A percentile compares a stretch with the other conserved stretches of the same genome.
Evolutionary conservation across 2,329 filamentous ascomycete species (phyloP).

Genomic region (Monilinia fructigena): DNA sequence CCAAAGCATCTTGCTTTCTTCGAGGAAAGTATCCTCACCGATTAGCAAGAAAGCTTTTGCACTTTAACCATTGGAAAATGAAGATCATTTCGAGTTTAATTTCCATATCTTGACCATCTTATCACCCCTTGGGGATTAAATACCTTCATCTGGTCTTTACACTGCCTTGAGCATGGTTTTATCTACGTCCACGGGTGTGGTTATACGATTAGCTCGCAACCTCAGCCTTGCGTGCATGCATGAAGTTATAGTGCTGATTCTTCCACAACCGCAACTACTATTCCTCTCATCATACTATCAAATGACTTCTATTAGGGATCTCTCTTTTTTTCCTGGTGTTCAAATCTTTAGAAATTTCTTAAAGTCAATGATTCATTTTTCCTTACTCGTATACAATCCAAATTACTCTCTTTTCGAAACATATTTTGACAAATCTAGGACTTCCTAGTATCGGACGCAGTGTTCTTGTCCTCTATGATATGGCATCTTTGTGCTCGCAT

Average conservation of each 20-base stretch:
- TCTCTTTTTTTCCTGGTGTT: too few species aligned
- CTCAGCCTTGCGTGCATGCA: constrained; percentile 3
- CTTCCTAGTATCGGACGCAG: background rate
- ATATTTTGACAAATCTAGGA: background rate
- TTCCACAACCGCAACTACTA: too few species aligned
- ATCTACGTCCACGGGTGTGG: too few species aligned
- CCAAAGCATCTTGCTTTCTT: background rate
- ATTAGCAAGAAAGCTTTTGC: background rate
- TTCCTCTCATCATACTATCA: background rate
- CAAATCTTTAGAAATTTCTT: background rate
- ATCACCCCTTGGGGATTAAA: too few species aligned
- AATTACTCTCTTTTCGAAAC: background rate
- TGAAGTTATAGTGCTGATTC: background rate
- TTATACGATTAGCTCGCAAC: too few species aligned
- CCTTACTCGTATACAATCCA: background rate
- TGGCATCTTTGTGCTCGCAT: background rate
- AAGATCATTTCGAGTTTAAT: too few species aligned
- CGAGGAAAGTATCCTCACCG: background rate
- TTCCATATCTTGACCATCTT: background rate
- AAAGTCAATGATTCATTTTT: background rate
- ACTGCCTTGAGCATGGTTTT: too few species aligned
- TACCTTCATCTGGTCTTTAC: background rate
- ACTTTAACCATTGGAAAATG: too few species aligned
- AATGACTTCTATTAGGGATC: background rate
- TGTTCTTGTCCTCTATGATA: background rate